These are phyloP conservation scores for Thermochaetoides thermophila DNA, from an alignment of 495 filamentous ascomycete genomes.

Conservation along the genomic window DNA sequence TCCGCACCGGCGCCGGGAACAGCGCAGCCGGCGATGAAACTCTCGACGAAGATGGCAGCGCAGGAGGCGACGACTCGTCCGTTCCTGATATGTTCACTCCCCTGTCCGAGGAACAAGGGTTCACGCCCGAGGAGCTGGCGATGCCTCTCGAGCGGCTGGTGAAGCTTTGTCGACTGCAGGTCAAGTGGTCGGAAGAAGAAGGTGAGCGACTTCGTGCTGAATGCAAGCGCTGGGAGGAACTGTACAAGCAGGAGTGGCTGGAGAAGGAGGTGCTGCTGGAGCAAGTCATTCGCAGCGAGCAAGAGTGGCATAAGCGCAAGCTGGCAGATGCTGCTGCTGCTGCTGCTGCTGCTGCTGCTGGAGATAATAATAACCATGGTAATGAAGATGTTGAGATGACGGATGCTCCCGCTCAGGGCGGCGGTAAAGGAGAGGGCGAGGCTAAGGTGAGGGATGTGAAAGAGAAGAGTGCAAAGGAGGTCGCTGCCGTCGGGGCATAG, in stretches of 20 bases:
- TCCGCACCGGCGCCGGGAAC: too few relatives aligned
- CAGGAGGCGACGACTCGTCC: constrained; percentile 29
- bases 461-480: too few relatives aligned
- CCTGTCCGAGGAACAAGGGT: constrained; percentile 46
- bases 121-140: constrained; percentile 56
- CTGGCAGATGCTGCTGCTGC: constrained; percentile 12
- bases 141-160: constrained; percentile 56
- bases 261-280: constrained; percentile 60
- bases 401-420: too few relatives aligned
- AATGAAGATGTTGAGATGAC: neutral
- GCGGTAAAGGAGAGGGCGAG: too few relatives aligned
- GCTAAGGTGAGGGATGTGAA: too few relatives aligned
- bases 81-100: constrained; percentile 30
- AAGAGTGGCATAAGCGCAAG: constrained; percentile 31
- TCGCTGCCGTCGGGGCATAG: too few relatives aligned
- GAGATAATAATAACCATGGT: neutral
- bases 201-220: constrained; percentile 44
- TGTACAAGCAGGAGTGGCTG: constrained; percentile 62
- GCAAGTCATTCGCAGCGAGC: constrained; percentile 38
- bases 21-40: constrained; percentile 39
- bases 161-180: constrained; percentile 57
- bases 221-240: constrained; percentile 47
- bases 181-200: constrained; percentile 70
- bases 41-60: constrained; percentile 9
- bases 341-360: constrained; percentile 1